Percentiles rank a stretch among this genome's conserved stretches.
phyloP scores from a whole-genome alignment of 139 green algal genomes.

The Zygnema circumcarinatum region DNA sequence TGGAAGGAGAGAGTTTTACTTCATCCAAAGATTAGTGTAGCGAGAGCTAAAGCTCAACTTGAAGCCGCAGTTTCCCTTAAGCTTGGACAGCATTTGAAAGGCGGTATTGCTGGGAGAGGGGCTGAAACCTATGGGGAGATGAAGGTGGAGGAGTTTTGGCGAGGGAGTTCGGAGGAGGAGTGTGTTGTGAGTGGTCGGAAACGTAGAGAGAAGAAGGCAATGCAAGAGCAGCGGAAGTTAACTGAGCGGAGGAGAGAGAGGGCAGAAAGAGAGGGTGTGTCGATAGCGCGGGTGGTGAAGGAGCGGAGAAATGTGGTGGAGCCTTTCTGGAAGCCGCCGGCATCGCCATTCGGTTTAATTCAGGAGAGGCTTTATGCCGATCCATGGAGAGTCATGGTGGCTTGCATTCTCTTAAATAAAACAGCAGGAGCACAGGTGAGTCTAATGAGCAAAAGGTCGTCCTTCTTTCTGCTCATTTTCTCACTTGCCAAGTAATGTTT shows the following conservation, averaged over 20 bases:
- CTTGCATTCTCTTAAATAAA: conserved; percentile 91
- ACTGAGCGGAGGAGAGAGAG: conserved; percentile 5
- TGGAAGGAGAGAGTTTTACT: too few relatives aligned
- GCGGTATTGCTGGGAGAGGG: neutral
- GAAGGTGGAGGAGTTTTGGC: neutral
- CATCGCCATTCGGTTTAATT: conserved; percentile 54
- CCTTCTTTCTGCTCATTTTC: neutral
- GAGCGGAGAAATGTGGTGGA: conserved; percentile 35
- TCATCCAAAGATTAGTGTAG: neutral
- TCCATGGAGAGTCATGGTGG: conserved; percentile 91
- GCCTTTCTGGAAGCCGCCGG: conserved; percentile 37
- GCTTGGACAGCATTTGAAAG: neutral
- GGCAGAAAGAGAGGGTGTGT: neutral
- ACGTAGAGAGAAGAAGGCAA: neutral
- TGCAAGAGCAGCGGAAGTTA: neutral
- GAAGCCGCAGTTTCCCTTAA: neutral
- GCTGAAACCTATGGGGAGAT: neutral
- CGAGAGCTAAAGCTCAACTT: neutral
- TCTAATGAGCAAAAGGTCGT: neutral
- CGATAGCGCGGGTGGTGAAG: conserved; percentile 16
- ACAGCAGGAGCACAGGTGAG: conserved; percentile 74
- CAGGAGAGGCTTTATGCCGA: conserved; percentile 86
- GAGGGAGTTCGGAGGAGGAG: neutral
- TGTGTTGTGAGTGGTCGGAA: neutral
- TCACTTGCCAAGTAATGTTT: too few relatives aligned